phyloP scores from a whole-genome alignment of 345 rosid genomes.

The Gossypium ekmanianum region DNA sequence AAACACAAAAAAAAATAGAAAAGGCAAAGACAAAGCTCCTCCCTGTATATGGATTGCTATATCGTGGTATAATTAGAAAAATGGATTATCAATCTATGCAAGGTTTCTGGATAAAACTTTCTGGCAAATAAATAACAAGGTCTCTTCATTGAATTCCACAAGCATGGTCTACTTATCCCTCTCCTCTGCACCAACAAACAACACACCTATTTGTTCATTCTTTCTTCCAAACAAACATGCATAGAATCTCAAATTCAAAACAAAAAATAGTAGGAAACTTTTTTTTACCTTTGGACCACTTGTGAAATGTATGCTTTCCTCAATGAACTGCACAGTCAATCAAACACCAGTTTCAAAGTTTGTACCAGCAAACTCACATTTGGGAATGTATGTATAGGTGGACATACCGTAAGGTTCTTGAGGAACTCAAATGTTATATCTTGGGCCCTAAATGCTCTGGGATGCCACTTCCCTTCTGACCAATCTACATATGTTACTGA shows the following conservation, averaged over 20 bases:
- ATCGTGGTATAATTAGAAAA: constrained; percentile 50
- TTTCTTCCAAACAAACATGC: background rate
- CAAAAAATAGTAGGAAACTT: background rate
- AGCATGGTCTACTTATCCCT: constrained; percentile 36
- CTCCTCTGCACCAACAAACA: constrained; percentile 35
- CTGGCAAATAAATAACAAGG: constrained; percentile 70
- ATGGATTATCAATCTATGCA: constrained; percentile 43
- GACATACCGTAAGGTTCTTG: constrained; percentile 49
- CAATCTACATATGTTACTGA: constrained; percentile 79
- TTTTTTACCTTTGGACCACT: constrained; percentile 52
- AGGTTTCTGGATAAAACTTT: constrained; percentile 59
- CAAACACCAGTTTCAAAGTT: background rate
- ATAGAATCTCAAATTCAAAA: background rate
- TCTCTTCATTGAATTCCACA: constrained; percentile 66
- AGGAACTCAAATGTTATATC: constrained; percentile 57
- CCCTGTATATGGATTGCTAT: constrained; percentile 4
- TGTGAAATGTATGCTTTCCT: constrained; percentile 51
- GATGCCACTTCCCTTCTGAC: constrained; percentile 91
- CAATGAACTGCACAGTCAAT: constrained; percentile 43
- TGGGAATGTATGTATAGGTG: background rate
- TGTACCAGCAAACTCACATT: background rate
- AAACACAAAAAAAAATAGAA: background rate
- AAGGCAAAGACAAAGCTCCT: background rate
- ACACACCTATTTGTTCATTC: background rate
- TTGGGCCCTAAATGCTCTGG: constrained; percentile 49